These are phyloP conservation scores for Trichoderma sp. DNA, from an alignment of 2,329 filamentous ascomycete genomes.

Conservation along the genomic window DNA sequence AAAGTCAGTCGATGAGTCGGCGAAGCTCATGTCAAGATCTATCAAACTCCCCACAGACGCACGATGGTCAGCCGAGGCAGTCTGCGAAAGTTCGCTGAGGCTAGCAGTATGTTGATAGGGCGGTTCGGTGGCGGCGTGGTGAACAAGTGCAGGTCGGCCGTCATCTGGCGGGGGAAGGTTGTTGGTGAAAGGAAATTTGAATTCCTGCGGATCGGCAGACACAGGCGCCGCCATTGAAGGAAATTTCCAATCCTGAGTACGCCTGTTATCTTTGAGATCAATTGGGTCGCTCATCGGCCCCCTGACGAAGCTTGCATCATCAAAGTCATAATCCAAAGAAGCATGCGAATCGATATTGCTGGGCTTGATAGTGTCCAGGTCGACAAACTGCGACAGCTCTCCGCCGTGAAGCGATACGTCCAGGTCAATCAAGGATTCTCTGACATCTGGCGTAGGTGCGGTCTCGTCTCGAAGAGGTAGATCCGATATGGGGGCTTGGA, in stretches of 20 bases:
- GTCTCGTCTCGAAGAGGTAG: conserved; percentile 61
- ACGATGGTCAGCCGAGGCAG: conserved; percentile 40
- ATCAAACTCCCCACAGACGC: conserved; percentile 51
- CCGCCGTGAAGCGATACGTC: conserved; percentile 60
- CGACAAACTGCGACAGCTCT: conserved; percentile 59
- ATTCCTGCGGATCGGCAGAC: conserved; percentile 55
- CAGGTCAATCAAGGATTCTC: conserved; percentile 66
- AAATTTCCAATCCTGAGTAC: conserved; percentile 61
- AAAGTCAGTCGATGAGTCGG: conserved; percentile 52
- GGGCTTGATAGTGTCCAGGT: conserved; percentile 62
- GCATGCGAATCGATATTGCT: conserved; percentile 41
- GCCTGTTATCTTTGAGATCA: conserved; percentile 53
- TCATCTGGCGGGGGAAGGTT: conserved; percentile 31
- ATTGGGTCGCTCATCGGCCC: conserved; percentile 60
- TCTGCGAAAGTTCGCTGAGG: conserved; percentile 44
- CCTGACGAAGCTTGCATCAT: conserved; percentile 46
- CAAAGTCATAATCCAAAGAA: conserved; percentile 52
- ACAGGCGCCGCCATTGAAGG: conserved; percentile 53
- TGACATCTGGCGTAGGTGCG: conserved; percentile 49
- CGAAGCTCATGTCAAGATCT: conserved; percentile 56
- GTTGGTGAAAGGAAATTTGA: conserved; percentile 43
- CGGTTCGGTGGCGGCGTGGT: conserved; percentile 55
- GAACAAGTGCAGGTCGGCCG: conserved; percentile 48
- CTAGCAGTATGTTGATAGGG: conserved; percentile 45
- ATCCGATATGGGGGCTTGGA: conserved; percentile 51